A percentile compares a stretch with the other conserved stretches of the same genome.
These are phyloP conservation scores for Entomortierella parvispora DNA, from an alignment of 192 early-diverging fungal species.

Conservation along the genomic window DNA sequence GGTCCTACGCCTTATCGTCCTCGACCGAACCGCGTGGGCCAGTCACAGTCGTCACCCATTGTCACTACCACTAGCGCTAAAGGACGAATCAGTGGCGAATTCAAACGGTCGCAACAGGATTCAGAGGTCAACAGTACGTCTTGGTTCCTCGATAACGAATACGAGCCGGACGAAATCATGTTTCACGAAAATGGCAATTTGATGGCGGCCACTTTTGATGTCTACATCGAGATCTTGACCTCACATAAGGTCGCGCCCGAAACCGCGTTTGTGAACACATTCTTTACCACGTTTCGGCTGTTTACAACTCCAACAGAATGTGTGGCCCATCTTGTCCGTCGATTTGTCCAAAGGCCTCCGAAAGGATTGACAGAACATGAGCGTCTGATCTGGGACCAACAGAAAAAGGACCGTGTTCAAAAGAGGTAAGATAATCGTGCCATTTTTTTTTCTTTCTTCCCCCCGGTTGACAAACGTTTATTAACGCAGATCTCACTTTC, in stretches of 20 bases:
- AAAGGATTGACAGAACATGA: slow-evolving; percentile 60
- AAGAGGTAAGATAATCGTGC: slow-evolving; percentile 29
- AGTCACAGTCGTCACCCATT: not conserved
- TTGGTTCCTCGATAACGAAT: slow-evolving; percentile 69
- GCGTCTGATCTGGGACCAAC: slow-evolving; percentile 63
- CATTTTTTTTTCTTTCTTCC: slow-evolving; percentile 51
- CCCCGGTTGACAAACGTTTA: no score
- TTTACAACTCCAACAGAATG: slow-evolving; percentile 80
- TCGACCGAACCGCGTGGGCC: slow-evolving; percentile 27
- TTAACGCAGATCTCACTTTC: not conserved
- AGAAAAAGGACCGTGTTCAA: slow-evolving; percentile 48
- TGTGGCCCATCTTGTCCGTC: slow-evolving; percentile 65
- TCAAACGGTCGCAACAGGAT: not conserved
- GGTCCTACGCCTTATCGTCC: slow-evolving; percentile 12
- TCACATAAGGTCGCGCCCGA: slow-evolving; percentile 67
- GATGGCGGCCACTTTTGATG: slow-evolving; percentile 66
- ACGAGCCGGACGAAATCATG: slow-evolving; percentile 58
- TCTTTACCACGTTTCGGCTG: slow-evolving; percentile 88
- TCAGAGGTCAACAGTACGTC: slow-evolving; percentile 4
- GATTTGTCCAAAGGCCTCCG: slow-evolving; percentile 76
- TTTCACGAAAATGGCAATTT: slow-evolving; percentile 68
- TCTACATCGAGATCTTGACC: slow-evolving; percentile 69
- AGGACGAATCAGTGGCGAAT: slow-evolving; percentile 8
- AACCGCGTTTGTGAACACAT: slow-evolving; percentile 70
- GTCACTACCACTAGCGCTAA: not conserved